phyloP scores from a whole-genome alignment of 129 eudicot genomes.

The Calendula officinalis region DNA sequence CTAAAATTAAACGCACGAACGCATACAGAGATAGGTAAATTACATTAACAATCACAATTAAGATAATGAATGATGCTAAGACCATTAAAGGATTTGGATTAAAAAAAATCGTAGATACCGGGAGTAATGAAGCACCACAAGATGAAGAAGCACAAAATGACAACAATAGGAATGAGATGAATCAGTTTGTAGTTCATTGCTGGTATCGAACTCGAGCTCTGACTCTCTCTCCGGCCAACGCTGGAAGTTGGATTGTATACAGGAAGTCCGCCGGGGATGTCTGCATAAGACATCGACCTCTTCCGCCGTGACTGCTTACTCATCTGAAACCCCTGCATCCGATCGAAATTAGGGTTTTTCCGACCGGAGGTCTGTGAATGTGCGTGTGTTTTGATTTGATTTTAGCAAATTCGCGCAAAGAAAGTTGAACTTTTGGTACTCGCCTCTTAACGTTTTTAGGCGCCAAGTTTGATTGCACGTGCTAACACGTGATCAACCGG shows the following conservation, averaged over 20 bases:
- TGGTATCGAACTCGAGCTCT: constrained; percentile 18
- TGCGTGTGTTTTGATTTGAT: constrained; percentile 6
- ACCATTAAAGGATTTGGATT: neutral
- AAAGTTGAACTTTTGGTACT: constrained; percentile 7
- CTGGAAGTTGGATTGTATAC: constrained; percentile 30
- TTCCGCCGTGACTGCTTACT: constrained; percentile 33
- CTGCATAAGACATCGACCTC: constrained; percentile 32
- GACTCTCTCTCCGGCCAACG: constrained; percentile 28
- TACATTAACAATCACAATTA: neutral
- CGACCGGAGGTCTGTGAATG: constrained; percentile 20
- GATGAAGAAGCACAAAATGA: constrained; percentile 33
- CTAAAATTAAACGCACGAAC: neutral
- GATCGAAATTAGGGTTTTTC: neutral
- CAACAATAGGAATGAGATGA: constrained; percentile 39
- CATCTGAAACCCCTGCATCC: constrained; percentile 30
- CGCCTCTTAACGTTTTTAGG: constrained; percentile 20
- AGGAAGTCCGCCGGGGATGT: constrained; percentile 35
- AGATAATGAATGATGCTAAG: neutral
- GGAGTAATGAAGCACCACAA: constrained; percentile 35
- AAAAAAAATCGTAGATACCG: constrained; percentile 12
- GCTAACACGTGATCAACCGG: constrained; percentile 18
- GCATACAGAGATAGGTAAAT: neutral
- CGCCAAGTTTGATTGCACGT: constrained; percentile 21
- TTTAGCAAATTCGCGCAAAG: neutral
- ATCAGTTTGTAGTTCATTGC: constrained; percentile 14